phyloP scores from a whole-genome alignment of 352 stramenopile genomes.

The Globisporangium canariense region DNA sequence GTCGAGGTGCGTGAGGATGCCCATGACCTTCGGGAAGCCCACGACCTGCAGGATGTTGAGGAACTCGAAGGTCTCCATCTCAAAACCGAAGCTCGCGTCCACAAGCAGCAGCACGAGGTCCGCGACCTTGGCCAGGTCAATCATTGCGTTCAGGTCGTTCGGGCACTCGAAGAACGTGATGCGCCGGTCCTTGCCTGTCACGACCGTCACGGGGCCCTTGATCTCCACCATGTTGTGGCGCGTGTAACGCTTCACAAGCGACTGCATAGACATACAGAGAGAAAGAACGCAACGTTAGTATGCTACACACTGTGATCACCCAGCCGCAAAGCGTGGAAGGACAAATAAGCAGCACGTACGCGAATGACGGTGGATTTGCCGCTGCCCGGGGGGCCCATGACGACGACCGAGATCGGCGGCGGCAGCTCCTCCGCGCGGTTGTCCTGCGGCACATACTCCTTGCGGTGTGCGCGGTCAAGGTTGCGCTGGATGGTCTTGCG shows the following conservation, averaged over 20 bases:
- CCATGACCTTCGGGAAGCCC: constrained; percentile 94
- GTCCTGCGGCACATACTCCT: constrained; percentile 94
- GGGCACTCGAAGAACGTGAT: constrained; percentile 99
- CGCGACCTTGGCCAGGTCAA: constrained; percentile 98
- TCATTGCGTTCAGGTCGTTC: constrained; percentile 91
- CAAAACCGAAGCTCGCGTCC: constrained; percentile 99
- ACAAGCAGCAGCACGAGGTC: constrained; percentile 98
- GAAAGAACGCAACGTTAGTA: too few relatives aligned
- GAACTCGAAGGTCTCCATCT: constrained; percentile 99
- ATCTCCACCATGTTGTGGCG: constrained; percentile 97
- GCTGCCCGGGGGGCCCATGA: constrained; percentile 96
- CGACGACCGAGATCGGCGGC: constrained; percentile 94
- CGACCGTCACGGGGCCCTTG: constrained; percentile 98
- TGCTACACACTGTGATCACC: not conserved
- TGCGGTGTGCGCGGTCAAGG: constrained; percentile 95
- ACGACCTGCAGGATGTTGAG: constrained; percentile 98
- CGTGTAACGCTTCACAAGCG: constrained; percentile 99
- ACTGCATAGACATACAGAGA: constrained; percentile 31
- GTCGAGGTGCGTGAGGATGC: constrained; percentile 99
- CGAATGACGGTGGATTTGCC: constrained; percentile 99
- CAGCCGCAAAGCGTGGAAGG: not conserved
- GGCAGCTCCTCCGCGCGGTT: constrained; percentile 83
- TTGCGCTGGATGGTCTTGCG: constrained; percentile 98
- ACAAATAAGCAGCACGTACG: constrained; percentile 20
- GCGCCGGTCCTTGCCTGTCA: constrained; percentile 96